A percentile compares a stretch with the other conserved stretches of the same genome.
phyloP scores from a whole-genome alignment of 1,139 yeast genomes.

The Diutina rugosa region DNA sequence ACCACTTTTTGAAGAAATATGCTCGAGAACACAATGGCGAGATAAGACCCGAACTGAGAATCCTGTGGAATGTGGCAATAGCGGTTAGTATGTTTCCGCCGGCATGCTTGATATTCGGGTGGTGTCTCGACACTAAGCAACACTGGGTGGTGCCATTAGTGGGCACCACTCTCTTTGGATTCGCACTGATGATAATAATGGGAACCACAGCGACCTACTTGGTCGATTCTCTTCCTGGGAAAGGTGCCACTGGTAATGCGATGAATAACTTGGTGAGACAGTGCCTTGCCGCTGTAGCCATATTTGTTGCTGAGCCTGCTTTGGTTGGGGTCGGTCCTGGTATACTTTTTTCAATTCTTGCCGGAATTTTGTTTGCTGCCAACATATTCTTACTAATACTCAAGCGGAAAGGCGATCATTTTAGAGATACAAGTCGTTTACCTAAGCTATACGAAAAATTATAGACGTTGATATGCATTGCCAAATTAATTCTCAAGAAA shows the following conservation, averaged over 20 bases:
- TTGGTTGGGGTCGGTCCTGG: slow-evolving; percentile 56
- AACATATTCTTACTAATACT: slow-evolving; percentile 32
- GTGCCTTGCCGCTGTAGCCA: slow-evolving; percentile 62
- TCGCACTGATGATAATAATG: slow-evolving; percentile 73
- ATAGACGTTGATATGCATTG: neutral
- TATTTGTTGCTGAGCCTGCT: slow-evolving; percentile 64
- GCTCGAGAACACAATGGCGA: slow-evolving; percentile 49
- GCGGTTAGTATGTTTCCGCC: slow-evolving; percentile 55
- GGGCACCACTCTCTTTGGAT: slow-evolving; percentile 74
- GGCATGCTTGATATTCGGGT: slow-evolving; percentile 64
- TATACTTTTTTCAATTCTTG: slow-evolving; percentile 53
- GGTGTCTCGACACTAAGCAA: slow-evolving; percentile 56
- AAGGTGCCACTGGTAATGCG: slow-evolving; percentile 85
- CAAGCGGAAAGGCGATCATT: slow-evolving; percentile 46
- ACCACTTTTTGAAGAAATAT: slow-evolving; percentile 40
- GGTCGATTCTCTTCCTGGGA: slow-evolving; percentile 77
- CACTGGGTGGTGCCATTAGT: slow-evolving; percentile 70
- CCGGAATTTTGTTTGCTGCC: slow-evolving; percentile 40
- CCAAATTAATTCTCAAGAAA: neutral
- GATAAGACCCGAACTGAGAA: slow-evolving; percentile 62
- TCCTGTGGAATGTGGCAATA: slow-evolving; percentile 59
- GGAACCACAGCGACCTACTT: slow-evolving; percentile 73
- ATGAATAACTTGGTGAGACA: slow-evolving; percentile 65
- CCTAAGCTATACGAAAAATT: slow-evolving; percentile 37
- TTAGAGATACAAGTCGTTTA: slow-evolving; percentile 57